Base-by-base conservation (phyloP, 164 flowering plant genomes). In the Tetrastigma voinierianum region DNA sequence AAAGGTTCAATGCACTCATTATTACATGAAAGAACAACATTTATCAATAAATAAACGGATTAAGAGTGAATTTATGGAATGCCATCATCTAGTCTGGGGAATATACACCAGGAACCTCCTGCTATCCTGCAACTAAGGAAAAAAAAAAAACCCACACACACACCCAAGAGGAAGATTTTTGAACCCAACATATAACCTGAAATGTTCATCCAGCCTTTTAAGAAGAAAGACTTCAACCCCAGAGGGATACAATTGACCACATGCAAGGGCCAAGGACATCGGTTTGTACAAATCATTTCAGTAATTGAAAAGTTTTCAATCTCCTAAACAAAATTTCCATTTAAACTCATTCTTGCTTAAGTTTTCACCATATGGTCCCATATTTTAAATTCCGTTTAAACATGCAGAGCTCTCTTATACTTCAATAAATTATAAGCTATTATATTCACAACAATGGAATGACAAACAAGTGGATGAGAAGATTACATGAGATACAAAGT, bases 31-130 rank as follows among this genome's bases (percentile, higher is more conserved):
- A 59, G 66, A 61, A 52, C 18, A 17, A 49, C 45, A 66, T 17
- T 16, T 65, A 69, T 60, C 59, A 60, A 65, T 40, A 49, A 40
- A 23, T 55, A 16, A 68, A 68, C 65, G 53, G 45, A 70, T 61
- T 56, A 58, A 56, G 40, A 51, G 56, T 69, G 66, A 15, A 61
- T 23, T 23, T 25, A 52, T 21, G 58, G 32, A 58, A 25, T 47
- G 12, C 14, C 48, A n/a, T 64, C 25, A 63, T 18, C 23, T 32
- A 51, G 11, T 40, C 24, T 1, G 14, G 24, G 40, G 44, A 47
- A 24, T 45, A 9, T 25, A 55, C 56, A 48, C 47, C 7, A 7
- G 13, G 65, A 49, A 53, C 49, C 48, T 16, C 17, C 23, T 12
- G 4, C 67, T 18, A 43, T 53, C 45, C n/a, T 58, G 51, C 46